Percentiles rank a stretch among this genome's conserved stretches.
Evolutionary conservation across 768 basidiomycete species (phyloP).

Genomic region (Naematelia aurantialba): DNA sequence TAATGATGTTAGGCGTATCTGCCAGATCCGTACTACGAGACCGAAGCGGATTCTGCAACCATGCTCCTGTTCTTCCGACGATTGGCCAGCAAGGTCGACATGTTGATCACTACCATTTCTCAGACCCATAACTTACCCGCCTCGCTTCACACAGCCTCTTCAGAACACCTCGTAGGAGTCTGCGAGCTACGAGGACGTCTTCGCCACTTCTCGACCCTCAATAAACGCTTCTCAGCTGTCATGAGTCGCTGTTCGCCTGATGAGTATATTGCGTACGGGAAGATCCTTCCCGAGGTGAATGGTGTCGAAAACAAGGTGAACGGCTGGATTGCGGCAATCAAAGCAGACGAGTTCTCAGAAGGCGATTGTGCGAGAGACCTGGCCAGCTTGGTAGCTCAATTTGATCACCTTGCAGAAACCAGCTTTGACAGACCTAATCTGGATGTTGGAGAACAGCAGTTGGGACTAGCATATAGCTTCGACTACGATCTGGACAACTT

Average conservation of each 20-base stretch:
- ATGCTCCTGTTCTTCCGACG: slow-evolving; percentile 92
- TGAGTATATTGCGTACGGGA: slow-evolving; percentile 78
- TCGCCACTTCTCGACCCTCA: slow-evolving; percentile 71
- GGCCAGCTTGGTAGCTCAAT: slow-evolving; percentile 83
- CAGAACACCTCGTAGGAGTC: slow-evolving; percentile 82
- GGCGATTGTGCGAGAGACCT: slow-evolving; percentile 90
- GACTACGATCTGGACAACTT: slow-evolving; percentile 93
- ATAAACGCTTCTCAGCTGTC: slow-evolving; percentile 83
- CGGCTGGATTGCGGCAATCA: slow-evolving; percentile 78
- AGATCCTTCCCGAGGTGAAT: slow-evolving; percentile 75
- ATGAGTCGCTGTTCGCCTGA: slow-evolving; percentile 76
- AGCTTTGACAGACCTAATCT: slow-evolving; percentile 78
- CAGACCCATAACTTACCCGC: slow-evolving; percentile 80
- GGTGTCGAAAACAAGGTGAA: slow-evolving; percentile 89
- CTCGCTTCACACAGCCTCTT: slow-evolving; percentile 72
- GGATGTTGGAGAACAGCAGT: slow-evolving; percentile 83
- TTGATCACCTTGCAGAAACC: slow-evolving; percentile 84
- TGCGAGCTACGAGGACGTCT: slow-evolving; percentile 91
- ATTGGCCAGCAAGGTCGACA: slow-evolving; percentile 76
- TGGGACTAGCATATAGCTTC: slow-evolving; percentile 73
- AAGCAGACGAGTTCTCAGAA: slow-evolving; percentile 86
- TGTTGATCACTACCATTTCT: slow-evolving; percentile 76
- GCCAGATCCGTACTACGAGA: slow-evolving; percentile 82
- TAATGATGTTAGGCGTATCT: slow-evolving; percentile 64
- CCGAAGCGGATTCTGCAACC: slow-evolving; percentile 80